Evolutionary conservation across 2,329 filamentous ascomycete genomes (phyloP), one percentile per base, ranked within the genome.

Genomic region (Onygenales sp.): DNA sequence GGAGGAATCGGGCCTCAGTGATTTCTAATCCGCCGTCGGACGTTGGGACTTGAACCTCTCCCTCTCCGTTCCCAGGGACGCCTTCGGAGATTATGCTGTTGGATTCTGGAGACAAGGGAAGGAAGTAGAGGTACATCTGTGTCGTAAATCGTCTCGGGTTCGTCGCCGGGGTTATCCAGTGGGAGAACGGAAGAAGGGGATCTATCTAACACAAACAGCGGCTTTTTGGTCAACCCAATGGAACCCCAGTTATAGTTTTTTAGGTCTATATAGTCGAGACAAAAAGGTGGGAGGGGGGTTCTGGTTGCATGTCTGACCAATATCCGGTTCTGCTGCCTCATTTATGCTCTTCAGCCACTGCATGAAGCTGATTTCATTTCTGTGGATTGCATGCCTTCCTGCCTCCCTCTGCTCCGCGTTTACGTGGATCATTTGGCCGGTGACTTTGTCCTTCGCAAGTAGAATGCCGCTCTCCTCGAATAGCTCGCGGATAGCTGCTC

Each of bases 381-480:
- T 73, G 65, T 95, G 88, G 2, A 96, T 82, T 5, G 74, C 74
- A 61, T 78, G 79, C 53, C 91, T 77, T 1, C 84, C 88, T 50
- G 75, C 69, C 51, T 89, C 84, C 32, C 84, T 74, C 54, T 84
- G 80, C 1, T 70, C 69, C 6, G 81, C 76, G 0, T 77, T 67
- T 5, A 94, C 66, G 42, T 82, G 77, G 33, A 93, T 70, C 50
- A 92, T 69, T 17, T 73, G 69, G 27, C 72, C 67, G 4, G 67
- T 69, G 13, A 54, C 59, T 21, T 57, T 62, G 44, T 69, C 64
- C 3, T 67, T 70, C 3, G 88, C 88, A 2, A 97, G 77, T 31
- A 97, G 71, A 52, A 96, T 89, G 0, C 93, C 93, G 58, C 87
- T 91, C 72, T 97, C 93, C 67, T 98, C 93, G 65, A 97, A 97